Evolutionary conservation across 805 yeast genomes (phyloP), one percentile per base, ranked within the genome.

Genomic region (Lipomyces yamanashiensis): DNA sequence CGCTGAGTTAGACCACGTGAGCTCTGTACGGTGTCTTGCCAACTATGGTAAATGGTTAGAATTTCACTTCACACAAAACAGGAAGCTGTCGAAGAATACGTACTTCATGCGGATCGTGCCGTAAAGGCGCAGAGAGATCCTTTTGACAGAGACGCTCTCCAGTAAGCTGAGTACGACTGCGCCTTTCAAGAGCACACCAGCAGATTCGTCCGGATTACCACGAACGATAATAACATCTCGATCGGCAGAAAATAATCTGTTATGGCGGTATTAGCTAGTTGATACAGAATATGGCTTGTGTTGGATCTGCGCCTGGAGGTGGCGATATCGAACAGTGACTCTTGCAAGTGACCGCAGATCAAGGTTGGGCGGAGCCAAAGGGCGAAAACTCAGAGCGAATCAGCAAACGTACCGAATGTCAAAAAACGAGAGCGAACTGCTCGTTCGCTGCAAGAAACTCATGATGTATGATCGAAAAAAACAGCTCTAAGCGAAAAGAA

Each of bases 201-300:
- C 81, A 0, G 98, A 96, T 58, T 87, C 92, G 41, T 82, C 81
- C 6, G 88, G 85, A 0, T 87, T 72, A 0, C 99, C 99, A 69
- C 91, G 88, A 39, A 93, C 75, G 8, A 95, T 83, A 4, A 93
- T 76, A 9, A 92, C 93, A 72, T 91, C 95, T 67, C 86, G 87
- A 49, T 89, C 96, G 1, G 82, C 74, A 33, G 90, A 85, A 56
- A 84, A 81, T 43, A 90, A 75, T 41, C 54, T 28, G 37, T 9
- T 15, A 41, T 3, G 1, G 45, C 5, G 43, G 21, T 28, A 15
- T 54, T 59, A 54, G 58, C n/a, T 21, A 45, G 4, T 15, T 15
- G 41, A 44, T 17, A 13, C 37, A 43, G 34, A 23, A 19, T 2
- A 23, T 12, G 21, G 2, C 40, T 19, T 37, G 17, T 28, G 17